Conservation (phyloP, 2,329 filamentous ascomycete species). For the Neophaeococcomyces aloes region DNA sequence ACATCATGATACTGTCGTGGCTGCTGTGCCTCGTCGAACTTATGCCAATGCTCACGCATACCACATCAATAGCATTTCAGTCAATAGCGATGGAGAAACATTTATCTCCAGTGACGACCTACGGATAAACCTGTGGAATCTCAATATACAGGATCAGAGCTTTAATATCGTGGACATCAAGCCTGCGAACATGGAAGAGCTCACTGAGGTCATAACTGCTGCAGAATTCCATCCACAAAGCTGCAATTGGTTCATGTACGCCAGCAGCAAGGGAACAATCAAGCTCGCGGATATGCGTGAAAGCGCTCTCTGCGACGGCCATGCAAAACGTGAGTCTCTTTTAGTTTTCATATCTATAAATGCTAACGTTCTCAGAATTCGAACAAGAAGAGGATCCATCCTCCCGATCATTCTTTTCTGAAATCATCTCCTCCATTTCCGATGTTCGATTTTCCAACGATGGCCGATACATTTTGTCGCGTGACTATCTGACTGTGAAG, state of each 20-base stretch:
- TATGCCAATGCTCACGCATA: constrained; percentile 98
- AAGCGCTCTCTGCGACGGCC: constrained; percentile 89
- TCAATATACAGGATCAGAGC: constrained; percentile 98
- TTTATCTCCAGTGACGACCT: constrained; percentile 98
- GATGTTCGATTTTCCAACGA: constrained; percentile 96
- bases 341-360: neutral
- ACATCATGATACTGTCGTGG: constrained; percentile 96
- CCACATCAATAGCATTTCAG: constrained; percentile 99
- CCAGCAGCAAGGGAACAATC: constrained; percentile 96
- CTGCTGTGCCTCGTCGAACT: constrained; percentile 86
- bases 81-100: constrained; percentile 97
- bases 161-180: constrained; percentile 99
- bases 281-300: constrained; percentile 98
- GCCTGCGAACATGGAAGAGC: constrained; percentile 98
- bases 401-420: constrained; percentile 96
- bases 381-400: constrained; percentile 97
- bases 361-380: constrained; percentile 55
- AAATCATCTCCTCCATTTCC: constrained; percentile 98
- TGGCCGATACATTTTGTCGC: constrained; percentile 90
- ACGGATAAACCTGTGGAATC: constrained; percentile 96
- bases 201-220: constrained; percentile 96
- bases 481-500: constrained; percentile 97
- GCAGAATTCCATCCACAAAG: constrained; percentile 94
- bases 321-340: constrained; percentile 69
- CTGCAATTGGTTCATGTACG: constrained; percentile 99